A percentile compares a stretch with the other conserved stretches of the same genome.
Conservation (phyloP, 108 stramenopile genomes). For the Skeletonema tropicum region DNA sequence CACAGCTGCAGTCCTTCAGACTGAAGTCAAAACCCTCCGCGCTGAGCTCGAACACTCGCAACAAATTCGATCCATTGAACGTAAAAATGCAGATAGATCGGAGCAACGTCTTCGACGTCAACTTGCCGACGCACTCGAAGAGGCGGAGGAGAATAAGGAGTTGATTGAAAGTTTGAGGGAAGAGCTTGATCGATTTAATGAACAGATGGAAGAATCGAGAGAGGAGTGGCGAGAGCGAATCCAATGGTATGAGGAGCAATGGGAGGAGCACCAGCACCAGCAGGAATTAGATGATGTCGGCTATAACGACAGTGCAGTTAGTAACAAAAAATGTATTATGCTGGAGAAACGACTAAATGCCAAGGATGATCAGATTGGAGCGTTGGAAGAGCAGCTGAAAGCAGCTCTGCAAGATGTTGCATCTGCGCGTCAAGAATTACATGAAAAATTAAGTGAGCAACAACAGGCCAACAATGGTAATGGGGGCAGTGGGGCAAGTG, state of each 20-base stretch:
- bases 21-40: constrained; percentile 65
- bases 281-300: constrained; percentile 9
- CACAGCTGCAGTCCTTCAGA: constrained; percentile 43
- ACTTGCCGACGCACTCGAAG: constrained; percentile 69
- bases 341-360: constrained; percentile 38
- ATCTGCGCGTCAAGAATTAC: constrained; percentile 17
- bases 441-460: background rate
- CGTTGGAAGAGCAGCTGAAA: constrained; percentile 23
- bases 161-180: constrained; percentile 59
- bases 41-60: constrained; percentile 78
- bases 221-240: constrained; percentile 32
- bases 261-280: constrained; percentile 26
- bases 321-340: constrained; percentile 38
- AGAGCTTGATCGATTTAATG: constrained; percentile 46
- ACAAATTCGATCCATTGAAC: constrained; percentile 66
- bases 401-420: constrained; percentile 25
- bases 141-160: constrained; percentile 57
- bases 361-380: constrained; percentile 31
- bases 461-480: background rate
- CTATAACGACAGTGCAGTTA: constrained; percentile 6
- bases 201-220: constrained; percentile 43
- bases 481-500: constrained; percentile 9
- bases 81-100: constrained; percentile 49
- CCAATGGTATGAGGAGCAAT: constrained; percentile 39
- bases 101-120: constrained; percentile 68